phyloP scores from a whole-genome alignment of 1,284 basidiomycete genomes.

The Cutaneotrichosporon sp. region DNA sequence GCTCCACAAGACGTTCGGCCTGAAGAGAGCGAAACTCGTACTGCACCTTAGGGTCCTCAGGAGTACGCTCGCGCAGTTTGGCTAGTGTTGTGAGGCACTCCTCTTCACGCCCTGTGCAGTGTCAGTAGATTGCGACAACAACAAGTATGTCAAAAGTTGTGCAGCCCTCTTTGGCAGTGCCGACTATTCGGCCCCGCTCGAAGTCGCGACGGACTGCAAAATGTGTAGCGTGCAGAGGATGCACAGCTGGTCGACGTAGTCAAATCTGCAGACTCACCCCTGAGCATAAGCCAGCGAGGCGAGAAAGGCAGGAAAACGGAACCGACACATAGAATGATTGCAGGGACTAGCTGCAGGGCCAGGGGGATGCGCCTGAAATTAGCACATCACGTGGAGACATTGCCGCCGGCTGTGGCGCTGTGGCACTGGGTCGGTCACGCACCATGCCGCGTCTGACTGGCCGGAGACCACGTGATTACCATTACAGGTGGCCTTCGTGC shows the following conservation, averaged over 20 bases:
- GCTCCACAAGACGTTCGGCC: conserved; percentile 68
- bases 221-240: no score
- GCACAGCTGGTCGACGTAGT: no score
- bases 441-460: conserved; percentile 56
- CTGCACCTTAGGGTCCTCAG: conserved; percentile 62
- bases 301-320: conserved; percentile 48
- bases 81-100: conserved; percentile 65
- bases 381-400: background rate
- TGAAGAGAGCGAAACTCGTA: conserved; percentile 79
- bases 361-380: conserved; percentile 57
- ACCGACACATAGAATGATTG: conserved; percentile 30
- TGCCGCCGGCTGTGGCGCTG: background rate
- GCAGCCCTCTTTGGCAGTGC: no score
- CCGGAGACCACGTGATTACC: background rate
- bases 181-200: no score
- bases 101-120: conserved; percentile 56
- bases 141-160: no score
- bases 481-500: conserved; percentile 16
- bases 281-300: conserved; percentile 57
- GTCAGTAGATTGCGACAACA: background rate
- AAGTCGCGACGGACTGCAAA: no score
- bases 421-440: background rate
- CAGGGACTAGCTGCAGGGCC: conserved; percentile 63
- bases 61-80: conserved; percentile 55
- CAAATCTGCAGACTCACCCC: conserved; percentile 41